Evolutionary conservation across 2,329 filamentous ascomycete genomes (phyloP), one percentile per base, ranked within the genome.

Genomic region (Phialophora macrospora): DNA sequence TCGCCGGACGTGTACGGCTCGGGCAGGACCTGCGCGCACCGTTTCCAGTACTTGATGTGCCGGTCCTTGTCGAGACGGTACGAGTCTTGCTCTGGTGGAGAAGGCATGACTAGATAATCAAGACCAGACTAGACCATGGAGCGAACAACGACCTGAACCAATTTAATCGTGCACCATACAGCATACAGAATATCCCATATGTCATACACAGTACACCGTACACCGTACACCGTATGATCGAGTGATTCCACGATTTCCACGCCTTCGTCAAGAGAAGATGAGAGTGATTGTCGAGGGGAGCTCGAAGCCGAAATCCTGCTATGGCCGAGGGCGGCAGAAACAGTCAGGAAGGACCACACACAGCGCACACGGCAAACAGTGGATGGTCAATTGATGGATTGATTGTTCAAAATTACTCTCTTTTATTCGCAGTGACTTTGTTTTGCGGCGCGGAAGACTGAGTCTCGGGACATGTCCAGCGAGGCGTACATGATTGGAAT

Each of bases 41-140:
- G 89, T 71, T 93, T 87, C 89, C 93, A 99, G 84, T 97, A 99
- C 75, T 90, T 92, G 75, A 95, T 82, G 77, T 99, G 95, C 64
- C 84, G 85, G 55, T 85, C 81, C 64, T 83, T 86, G 74, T 90
- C 81, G 68, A 90, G 79, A 20, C 24, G 24, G 26, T 55, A 54
- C 3, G 6, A 5, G 6, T 44, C 14, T 44, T 30, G 28, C 24
- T 49, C 28, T 14, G 22, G 11, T 8, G 28, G 28, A 14, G 28
- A 22, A 14, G 51, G 30, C 64, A 66, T 64, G 38, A 20, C 38
- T 48, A 28, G 48, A 9, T 34, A 12, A 1, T 9, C 11, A 9
- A 12, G 32, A 34, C 32, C 4, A 34, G 32, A 34, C 32, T 11
- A 34, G 32, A 4, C 30, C 30, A 32, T 32, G 9, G 32, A 34